phyloP scores from a whole-genome alignment of 2,329 filamentous ascomycete genomes.

The Aspergillus melleus region DNA sequence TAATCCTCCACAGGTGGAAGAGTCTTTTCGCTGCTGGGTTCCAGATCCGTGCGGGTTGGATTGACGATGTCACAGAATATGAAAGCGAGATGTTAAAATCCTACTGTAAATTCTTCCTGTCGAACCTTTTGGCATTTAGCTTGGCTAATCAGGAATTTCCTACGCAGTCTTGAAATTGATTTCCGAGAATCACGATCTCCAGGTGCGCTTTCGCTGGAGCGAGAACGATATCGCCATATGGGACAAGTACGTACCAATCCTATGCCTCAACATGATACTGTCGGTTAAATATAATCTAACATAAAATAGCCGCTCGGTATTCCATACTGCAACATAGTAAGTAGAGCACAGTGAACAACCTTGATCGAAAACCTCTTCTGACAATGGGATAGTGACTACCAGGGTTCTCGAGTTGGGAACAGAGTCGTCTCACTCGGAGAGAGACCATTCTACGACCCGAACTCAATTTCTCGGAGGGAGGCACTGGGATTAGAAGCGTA shows the following conservation, averaged over 20 bases:
- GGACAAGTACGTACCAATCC: conserved; percentile 5
- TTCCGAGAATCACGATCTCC: conserved; percentile 11
- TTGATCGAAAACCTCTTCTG: background rate
- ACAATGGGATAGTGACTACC: background rate
- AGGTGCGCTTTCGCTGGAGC: conserved; percentile 5
- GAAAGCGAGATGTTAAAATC: conserved; percentile 9
- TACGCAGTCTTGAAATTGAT: conserved; percentile 3
- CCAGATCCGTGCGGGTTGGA: conserved; percentile 8
- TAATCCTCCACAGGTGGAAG: background rate
- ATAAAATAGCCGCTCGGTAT: background rate
- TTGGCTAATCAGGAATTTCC: background rate
- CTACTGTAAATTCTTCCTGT: conserved; percentile 2
- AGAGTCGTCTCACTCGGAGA: background rate
- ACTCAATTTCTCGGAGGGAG: background rate
- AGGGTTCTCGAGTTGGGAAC: background rate
- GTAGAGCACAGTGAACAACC: background rate
- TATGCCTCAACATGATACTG: no score
- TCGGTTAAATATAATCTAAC: background rate
- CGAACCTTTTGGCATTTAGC: rapidly evolving
- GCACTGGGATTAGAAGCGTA: background rate
- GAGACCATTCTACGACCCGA: background rate
- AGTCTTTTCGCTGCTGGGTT: conserved; percentile 1
- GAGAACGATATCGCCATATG: conserved; percentile 10
- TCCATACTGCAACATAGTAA: background rate
- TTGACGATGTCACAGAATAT: conserved; percentile 5